Percentiles rank a stretch among this genome's conserved stretches.
Evolutionary conservation across 2,329 filamentous ascomycete species (phyloP).

Genomic region (Ascochyta clinopodiicola): DNA sequence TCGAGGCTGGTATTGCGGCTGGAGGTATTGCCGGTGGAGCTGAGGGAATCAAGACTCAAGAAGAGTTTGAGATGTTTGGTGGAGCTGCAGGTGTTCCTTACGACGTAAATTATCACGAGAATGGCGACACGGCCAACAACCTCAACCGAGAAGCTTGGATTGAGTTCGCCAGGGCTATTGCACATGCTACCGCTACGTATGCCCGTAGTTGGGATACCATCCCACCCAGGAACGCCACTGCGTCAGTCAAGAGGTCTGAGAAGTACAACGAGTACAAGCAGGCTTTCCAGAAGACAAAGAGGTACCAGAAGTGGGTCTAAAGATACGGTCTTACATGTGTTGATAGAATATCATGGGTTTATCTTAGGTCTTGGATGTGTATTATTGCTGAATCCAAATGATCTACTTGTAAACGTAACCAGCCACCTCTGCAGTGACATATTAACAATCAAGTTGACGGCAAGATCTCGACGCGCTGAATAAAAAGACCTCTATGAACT

Average conservation of each 20-base stretch:
- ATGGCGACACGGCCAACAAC: constrained; percentile 61
- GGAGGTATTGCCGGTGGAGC: constrained; percentile 81
- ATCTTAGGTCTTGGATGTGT: not conserved
- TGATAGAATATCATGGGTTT: not conserved
- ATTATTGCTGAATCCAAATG: not conserved
- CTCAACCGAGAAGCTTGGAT: constrained; percentile 61
- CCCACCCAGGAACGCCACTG: constrained; percentile 35
- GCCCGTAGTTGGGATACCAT: constrained; percentile 42
- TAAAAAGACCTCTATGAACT: no score
- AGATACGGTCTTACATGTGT: not conserved
- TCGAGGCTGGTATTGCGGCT: constrained; percentile 73
- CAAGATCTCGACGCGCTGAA: no score
- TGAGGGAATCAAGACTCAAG: constrained; percentile 74
- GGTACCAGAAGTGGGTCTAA: constrained; percentile 32
- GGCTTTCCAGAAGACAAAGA: constrained; percentile 28
- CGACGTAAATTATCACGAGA: constrained; percentile 64
- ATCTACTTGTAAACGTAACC: no score
- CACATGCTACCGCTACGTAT: constrained; percentile 52
- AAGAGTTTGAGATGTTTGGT: constrained; percentile 72
- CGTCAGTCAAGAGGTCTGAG: constrained; percentile 28
- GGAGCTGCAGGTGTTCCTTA: constrained; percentile 67
- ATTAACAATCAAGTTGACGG: no score
- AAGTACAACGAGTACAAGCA: constrained; percentile 27
- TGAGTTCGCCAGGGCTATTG: constrained; percentile 65
- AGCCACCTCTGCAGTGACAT: no score